A percentile compares a stretch with the other conserved stretches of the same genome.
These are phyloP conservation scores for Fraxinus excelsior DNA, from an alignment of 257 asterid species.

Conservation along the genomic window DNA sequence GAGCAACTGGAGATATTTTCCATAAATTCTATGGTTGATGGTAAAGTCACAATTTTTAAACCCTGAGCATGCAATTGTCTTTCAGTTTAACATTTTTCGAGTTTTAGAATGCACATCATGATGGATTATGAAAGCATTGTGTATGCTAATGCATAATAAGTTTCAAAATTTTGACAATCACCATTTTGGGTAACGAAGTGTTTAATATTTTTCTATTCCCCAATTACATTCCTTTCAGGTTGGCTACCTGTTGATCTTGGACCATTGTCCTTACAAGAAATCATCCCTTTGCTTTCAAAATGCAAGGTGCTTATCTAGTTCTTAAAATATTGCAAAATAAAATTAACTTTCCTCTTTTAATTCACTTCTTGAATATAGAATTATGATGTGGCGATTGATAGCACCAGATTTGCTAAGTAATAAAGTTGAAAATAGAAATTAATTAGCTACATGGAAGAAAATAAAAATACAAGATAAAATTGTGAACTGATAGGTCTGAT, in stretches of 20 bases:
- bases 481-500: not conserved
- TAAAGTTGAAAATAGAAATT: conserved; percentile 13
- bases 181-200: not conserved
- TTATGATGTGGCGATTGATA: not conserved
- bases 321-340: not conserved
- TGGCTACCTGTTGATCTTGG: conserved; percentile 93
- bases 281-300: conserved; percentile 48
- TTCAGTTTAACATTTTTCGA: conserved; percentile 9
- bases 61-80: conserved; percentile 10
- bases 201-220: conserved; percentile 13
- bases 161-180: not conserved
- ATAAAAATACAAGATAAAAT: conserved; percentile 7
- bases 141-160: not conserved
- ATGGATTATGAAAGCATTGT: not conserved
- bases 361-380: conserved; percentile 9
- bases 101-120: conserved; percentile 14
- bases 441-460: conserved; percentile 8
- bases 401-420: not conserved
- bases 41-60: conserved; percentile 40
- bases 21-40: conserved; percentile 51
- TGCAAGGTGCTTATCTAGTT: conserved; percentile 61
- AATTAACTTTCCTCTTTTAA: conserved; percentile 10
- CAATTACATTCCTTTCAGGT: conserved; percentile 42
- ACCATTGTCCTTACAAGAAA: conserved; percentile 69
- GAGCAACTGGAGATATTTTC: conserved; percentile 45